phyloP scores from a whole-genome alignment of 305 asterid genomes.

The Fraxinus angustifolia region DNA sequence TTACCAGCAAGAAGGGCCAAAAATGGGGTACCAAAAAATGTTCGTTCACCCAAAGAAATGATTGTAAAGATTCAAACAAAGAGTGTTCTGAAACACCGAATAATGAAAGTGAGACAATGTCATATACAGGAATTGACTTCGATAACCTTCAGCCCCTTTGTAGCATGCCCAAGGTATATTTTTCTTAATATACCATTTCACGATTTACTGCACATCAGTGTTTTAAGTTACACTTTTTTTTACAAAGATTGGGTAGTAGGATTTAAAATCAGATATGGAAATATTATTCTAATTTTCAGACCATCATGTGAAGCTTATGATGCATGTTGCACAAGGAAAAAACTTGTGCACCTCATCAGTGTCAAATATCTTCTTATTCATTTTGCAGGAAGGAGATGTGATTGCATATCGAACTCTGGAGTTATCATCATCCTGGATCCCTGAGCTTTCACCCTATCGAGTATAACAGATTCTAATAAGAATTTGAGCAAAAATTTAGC shows the following conservation, averaged over 20 bases:
- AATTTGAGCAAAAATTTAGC: conserved; percentile 8
- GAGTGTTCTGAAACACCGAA: conserved; percentile 32
- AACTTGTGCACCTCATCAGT: conserved; percentile 1
- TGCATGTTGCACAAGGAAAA: neutral
- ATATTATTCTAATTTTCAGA: neutral
- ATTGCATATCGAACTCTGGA: conserved; percentile 79
- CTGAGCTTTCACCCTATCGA: conserved; percentile 72
- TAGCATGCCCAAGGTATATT: conserved; percentile 58
- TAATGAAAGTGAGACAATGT: conserved; percentile 34
- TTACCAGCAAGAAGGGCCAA: conserved; percentile 90
- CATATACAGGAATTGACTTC: conserved; percentile 41
- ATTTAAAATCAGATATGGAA: neutral
- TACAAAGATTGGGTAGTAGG: neutral
- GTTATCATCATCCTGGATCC: conserved; percentile 90
- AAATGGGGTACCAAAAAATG: conserved; percentile 76
- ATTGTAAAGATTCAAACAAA: conserved; percentile 32
- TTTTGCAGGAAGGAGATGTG: conserved; percentile 77
- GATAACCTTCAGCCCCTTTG: conserved; percentile 68
- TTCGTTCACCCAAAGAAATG: conserved; percentile 43
- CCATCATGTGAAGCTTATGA: neutral
- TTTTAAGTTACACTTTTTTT: neutral
- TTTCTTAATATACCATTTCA: neutral
- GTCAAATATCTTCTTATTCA: neutral
- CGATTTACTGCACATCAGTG: neutral
- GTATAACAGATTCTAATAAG: conserved; percentile 38